Percentiles rank a stretch among this genome's conserved stretches.
Conservation (phyloP, 2,329 filamentous ascomycete genomes). For the Fusarium pseudoanthophilum region DNA sequence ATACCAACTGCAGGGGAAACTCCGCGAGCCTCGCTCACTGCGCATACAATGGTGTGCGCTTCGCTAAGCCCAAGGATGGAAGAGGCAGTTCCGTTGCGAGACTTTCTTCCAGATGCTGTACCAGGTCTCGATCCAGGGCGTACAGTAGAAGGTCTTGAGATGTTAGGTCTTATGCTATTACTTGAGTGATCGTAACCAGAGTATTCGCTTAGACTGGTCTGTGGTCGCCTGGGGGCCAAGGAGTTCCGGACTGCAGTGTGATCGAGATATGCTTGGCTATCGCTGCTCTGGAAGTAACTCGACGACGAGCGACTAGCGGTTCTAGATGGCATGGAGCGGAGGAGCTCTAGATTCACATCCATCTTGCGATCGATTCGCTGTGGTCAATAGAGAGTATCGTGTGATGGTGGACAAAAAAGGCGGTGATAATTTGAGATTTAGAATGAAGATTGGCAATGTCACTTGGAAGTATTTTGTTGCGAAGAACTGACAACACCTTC, state of each 20-base stretch:
- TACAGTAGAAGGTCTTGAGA: constrained; percentile 36
- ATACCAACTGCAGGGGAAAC: constrained; percentile 86
- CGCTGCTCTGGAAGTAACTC: constrained; percentile 39
- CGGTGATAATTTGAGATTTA: no score
- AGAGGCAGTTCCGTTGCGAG: constrained; percentile 52
- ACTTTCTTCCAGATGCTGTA: constrained; percentile 59
- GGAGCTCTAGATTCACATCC: neutral
- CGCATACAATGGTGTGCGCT: constrained; percentile 82
- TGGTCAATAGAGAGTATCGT: neutral
- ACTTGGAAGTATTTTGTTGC: neutral
- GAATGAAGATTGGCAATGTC: rapidly evolving
- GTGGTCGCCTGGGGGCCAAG: neutral
- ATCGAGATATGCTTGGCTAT: neutral
- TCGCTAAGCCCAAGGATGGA: constrained; percentile 59
- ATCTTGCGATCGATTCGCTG: neutral
- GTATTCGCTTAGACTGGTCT: constrained; percentile 11
- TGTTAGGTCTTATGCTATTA: constrained; percentile 26
- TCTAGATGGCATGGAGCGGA: constrained; percentile 11
- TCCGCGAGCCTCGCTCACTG: constrained; percentile 87
- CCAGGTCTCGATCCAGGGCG: constrained; percentile 46
- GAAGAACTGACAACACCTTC: neutral
- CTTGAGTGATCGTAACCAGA: constrained; percentile 25
- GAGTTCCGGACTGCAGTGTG: neutral
- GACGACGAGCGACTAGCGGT: constrained; percentile 31
- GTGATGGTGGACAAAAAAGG: neutral